Conservation (phyloP, 2,329 filamentous ascomycete genomes). For the Alternaria infectoria region DNA sequence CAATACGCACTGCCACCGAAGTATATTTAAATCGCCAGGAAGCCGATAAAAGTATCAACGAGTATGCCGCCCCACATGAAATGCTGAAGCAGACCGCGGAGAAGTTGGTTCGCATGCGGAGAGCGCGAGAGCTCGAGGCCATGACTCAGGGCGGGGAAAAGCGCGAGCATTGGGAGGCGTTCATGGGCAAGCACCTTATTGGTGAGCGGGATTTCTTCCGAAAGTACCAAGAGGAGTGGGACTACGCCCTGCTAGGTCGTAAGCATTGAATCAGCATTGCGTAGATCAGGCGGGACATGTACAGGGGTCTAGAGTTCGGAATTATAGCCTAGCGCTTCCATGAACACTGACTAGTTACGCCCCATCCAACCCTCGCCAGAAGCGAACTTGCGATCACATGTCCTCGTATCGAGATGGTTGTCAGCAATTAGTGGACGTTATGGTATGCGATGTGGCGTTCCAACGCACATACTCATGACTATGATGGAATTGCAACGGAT, state of each 20-base stretch:
- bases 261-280: not conserved
- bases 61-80: too few relatives aligned
- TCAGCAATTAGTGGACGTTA: not conserved
- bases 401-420: not conserved
- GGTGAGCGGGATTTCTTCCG: not conserved
- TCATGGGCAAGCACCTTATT: not conserved
- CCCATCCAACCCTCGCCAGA: not conserved
- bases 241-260: not conserved
- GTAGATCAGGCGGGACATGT: not conserved
- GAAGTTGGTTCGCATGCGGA: not conserved
- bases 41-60: not conserved
- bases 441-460: not conserved
- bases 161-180: not conserved
- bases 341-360: not conserved
- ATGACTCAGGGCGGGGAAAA: not conserved
- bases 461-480: not conserved
- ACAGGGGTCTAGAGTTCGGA: not conserved
- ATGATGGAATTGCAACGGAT: not conserved
- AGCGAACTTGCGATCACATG: not conserved
- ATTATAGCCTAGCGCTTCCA: not conserved
- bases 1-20: rapidly evolving
- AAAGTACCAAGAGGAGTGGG: not conserved
- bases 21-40: not conserved
- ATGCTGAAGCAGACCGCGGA: not conserved
- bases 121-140: not conserved